Evolutionary conservation across 176 grass and related monocot genomes (phyloP).

Genomic region (Tillandsia fasciculata): DNA sequence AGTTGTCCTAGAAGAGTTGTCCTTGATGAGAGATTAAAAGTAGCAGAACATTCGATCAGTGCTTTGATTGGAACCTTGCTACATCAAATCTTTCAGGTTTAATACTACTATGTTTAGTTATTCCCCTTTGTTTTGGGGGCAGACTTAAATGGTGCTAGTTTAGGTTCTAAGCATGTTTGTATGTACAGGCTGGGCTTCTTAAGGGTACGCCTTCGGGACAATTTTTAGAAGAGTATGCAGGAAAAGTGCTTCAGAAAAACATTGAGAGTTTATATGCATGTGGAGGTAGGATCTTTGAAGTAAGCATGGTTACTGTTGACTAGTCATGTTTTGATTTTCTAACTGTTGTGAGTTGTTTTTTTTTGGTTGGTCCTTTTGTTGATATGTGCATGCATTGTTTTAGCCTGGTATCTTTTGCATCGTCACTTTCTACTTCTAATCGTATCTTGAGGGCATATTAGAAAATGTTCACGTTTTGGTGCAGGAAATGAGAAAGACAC

Average conservation of each 20-base stretch:
- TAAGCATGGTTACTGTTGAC: background rate
- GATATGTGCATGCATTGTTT: background rate
- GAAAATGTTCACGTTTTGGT: constrained; percentile 17
- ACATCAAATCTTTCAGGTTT: constrained; percentile 99
- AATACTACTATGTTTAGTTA: constrained; percentile 10
- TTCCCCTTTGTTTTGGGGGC: constrained; percentile 8
- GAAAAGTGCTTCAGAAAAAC: constrained; percentile 68
- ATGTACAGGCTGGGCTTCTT: constrained; percentile 60
- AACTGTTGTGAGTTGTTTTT: background rate
- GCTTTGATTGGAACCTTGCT: constrained; percentile 91
- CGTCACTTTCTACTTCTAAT: constrained; percentile 12
- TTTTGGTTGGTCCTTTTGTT: background rate
- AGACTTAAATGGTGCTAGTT: constrained; percentile 13
- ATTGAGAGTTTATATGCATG: constrained; percentile 83
- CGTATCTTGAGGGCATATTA: constrained; percentile 5
- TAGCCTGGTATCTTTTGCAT: background rate
- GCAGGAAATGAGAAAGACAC: constrained; percentile 54
- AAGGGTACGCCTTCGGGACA: constrained; percentile 49
- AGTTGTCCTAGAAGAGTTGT: constrained; percentile 81
- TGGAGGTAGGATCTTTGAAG: constrained; percentile 39
- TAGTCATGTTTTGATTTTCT: background rate
- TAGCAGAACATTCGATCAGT: constrained; percentile 55
- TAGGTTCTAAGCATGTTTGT: constrained; percentile 5
- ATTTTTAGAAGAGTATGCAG: constrained; percentile 69
- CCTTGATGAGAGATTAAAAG: constrained; percentile 85